Base-by-base conservation (phyloP, 2,329 filamentous ascomycete genomes). In the Fusarium redolens region DNA sequence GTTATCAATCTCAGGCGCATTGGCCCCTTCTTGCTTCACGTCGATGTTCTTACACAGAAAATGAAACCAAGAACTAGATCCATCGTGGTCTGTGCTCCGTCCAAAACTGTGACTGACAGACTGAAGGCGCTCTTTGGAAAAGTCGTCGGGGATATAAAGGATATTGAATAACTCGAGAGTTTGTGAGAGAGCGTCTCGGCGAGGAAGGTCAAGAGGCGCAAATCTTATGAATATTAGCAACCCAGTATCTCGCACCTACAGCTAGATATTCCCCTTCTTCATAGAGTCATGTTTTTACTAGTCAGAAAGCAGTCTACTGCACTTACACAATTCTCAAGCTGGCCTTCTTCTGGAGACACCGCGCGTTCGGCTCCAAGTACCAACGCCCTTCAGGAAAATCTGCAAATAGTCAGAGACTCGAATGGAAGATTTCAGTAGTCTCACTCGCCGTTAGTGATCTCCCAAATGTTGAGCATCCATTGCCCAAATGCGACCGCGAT, bases 31-130 rank as follows among this genome's bases (percentile, higher is more conserved):
- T 35, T 69, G 71, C 59, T 65, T 72, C 47, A 78, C 59, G 51
- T 76, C 69, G 58, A 79, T 74, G 61, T 78, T 79, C 69, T 82
- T 82, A 69, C 75, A 81, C 20, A 81, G 77, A 43, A 78, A 81
- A 47, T 80, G 79, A 43, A 82, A 82, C 81, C 80, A 83, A 0
- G 78, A 71, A 33, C 71, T 74, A 17, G 65, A 75, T 5, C 78
- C 79, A 25, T 73, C 37, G 8, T 31, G 51, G 41, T 76, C 75
- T 25, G 72, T 78, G 18, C 72, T 70, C 11, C 73, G 65, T n/a
- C 77, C 78, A 52, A 82, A 79, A 65, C 81, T 82, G 68, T 82
- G 81, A 47, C 75, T 79, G 12, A 81, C 79, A 2, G 71, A 76
- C n/a, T 77, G 72, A 2, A 77, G 67, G 2, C 79, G 75, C 60